Base-by-base conservation (phyloP, 495 filamentous ascomycete species). In the Amniculicola lignicola region DNA sequence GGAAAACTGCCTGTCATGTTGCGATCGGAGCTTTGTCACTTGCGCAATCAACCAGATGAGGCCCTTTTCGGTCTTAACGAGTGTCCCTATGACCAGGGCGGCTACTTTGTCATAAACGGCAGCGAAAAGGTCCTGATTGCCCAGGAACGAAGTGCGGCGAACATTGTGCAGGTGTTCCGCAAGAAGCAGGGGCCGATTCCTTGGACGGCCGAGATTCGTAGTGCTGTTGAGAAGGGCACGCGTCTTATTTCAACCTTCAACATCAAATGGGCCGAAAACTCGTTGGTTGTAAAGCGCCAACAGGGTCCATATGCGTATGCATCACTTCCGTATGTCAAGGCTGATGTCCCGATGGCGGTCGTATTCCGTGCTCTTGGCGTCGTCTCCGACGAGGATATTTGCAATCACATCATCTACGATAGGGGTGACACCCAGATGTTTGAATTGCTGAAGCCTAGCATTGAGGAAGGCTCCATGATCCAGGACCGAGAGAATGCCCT, bases 61-160 rank as follows among this genome's bases (percentile, higher is more conserved):
- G 82, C 85, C 15, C 77, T 97, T 1, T 95, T 92, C 65, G 75
- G 83, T 10, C 83, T 88, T 71, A 92, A 92, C 66, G 93, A 99
- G 71, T 99, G 93, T 51, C 93, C 94, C 0, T 97, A 95, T 69
- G 93, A 99, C 66, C 92, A 93, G 60, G 93, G 93, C 42, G 93
- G 93, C 51, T 99, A 99, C 62, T 99, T 99, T 70, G 86, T 99
- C 56, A 97, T 99, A 74, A 99, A 97, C 72, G 93, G 93, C n/a
- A 93, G 88, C 68, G 93, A 99, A 69, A 99, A 99, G 79, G 93
- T 99, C 18, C 70, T 99, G 55, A 97, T 99, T 56, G 94, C 94
- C 1, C 93, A 99, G 70, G 93, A 99, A 70, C 85, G 93, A 22
- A 95, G 89, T 62, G 94, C 94, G 15, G 94, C 91, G 64, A 99